A percentile compares a stretch with the other conserved stretches of the same genome.
These are phyloP conservation scores for Tricholomella constricta DNA, from an alignment of 768 basidiomycete genomes.

Conservation along the genomic window DNA sequence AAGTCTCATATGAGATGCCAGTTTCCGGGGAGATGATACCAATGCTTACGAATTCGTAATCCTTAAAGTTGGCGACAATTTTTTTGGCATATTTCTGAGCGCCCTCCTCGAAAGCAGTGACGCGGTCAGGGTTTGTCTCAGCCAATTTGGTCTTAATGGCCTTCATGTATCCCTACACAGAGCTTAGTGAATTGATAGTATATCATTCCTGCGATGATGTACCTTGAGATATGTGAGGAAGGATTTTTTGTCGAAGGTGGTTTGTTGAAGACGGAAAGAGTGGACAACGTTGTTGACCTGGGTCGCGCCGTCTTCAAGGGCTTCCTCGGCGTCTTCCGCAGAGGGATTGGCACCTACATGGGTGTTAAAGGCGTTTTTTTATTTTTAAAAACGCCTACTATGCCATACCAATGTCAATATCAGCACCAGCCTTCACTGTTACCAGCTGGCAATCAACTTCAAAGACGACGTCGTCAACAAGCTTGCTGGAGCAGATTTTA, in stretches of 20 bases:
- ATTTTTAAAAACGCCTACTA: slow-evolving; percentile 1
- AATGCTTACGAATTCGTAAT: slow-evolving; percentile 84
- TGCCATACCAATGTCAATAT: slow-evolving; percentile 85
- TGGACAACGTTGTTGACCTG: slow-evolving; percentile 88
- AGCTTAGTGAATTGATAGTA: neutral
- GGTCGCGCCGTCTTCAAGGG: slow-evolving; percentile 73
- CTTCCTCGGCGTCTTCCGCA: slow-evolving; percentile 81
- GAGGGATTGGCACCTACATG: slow-evolving; percentile 88
- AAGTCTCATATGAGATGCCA: neutral
- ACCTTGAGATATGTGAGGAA: slow-evolving; percentile 86
- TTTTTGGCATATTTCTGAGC: slow-evolving; percentile 85
- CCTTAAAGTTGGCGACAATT: slow-evolving; percentile 85
- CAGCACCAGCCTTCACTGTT: slow-evolving; percentile 68
- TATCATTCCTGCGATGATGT: slow-evolving; percentile 7
- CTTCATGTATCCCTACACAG: slow-evolving; percentile 92
- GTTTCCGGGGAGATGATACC: neutral
- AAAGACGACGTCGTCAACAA: slow-evolving; percentile 73
- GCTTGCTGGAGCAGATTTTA: slow-evolving; percentile 54
- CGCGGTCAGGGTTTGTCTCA: slow-evolving; percentile 55
- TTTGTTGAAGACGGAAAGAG: slow-evolving; percentile 87
- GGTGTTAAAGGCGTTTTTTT: too few relatives aligned
- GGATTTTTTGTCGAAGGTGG: slow-evolving; percentile 88
- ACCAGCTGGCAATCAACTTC: slow-evolving; percentile 85
- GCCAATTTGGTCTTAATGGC: slow-evolving; percentile 69
- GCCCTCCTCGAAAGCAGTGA: slow-evolving; percentile 78